Percentiles rank a stretch among this genome's conserved stretches.
These are phyloP conservation scores for Pyrus betulifolia DNA, from an alignment of 306 rosid species.

Conservation along the genomic window DNA sequence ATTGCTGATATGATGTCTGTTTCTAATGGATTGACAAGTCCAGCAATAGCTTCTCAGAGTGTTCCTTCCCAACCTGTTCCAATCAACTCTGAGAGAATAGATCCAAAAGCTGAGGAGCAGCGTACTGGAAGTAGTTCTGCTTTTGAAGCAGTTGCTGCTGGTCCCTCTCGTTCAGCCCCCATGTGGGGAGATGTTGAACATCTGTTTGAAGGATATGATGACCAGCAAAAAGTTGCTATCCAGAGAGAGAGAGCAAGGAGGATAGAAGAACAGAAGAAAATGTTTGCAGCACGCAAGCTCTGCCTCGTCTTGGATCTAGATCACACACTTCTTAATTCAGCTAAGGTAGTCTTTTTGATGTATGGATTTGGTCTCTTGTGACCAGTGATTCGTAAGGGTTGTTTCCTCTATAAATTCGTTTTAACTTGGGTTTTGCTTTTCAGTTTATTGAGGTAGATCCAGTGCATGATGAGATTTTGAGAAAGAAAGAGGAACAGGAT, in stretches of 20 bases:
- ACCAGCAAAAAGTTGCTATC: constrained; percentile 85
- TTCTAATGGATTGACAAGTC: constrained; percentile 46
- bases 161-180: constrained; percentile 43
- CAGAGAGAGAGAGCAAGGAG: constrained; percentile 96
- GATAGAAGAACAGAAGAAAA: constrained; percentile 85
- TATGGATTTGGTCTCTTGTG: neutral
- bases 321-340: constrained; percentile 98
- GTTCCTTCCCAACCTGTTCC: constrained; percentile 41
- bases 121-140: constrained; percentile 26
- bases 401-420: constrained; percentile 8
- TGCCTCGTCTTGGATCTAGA: constrained; percentile 98
- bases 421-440: constrained; percentile 22
- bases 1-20: constrained; percentile 76
- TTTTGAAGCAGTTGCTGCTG: constrained; percentile 35
- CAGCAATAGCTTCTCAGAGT: constrained; percentile 33
- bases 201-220: constrained; percentile 83
- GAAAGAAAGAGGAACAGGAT: constrained; percentile 87
- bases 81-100: constrained; percentile 40
- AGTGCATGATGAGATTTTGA: constrained; percentile 80
- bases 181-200: constrained; percentile 87
- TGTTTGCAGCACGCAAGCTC: constrained; percentile 80
- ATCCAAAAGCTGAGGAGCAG: constrained; percentile 45
- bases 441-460: constrained; percentile 97
- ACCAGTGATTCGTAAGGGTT: neutral
- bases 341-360: constrained; percentile 60